Conservation (phyloP, 2,329 filamentous ascomycete genomes). For the Biscogniauxia sp. region DNA sequence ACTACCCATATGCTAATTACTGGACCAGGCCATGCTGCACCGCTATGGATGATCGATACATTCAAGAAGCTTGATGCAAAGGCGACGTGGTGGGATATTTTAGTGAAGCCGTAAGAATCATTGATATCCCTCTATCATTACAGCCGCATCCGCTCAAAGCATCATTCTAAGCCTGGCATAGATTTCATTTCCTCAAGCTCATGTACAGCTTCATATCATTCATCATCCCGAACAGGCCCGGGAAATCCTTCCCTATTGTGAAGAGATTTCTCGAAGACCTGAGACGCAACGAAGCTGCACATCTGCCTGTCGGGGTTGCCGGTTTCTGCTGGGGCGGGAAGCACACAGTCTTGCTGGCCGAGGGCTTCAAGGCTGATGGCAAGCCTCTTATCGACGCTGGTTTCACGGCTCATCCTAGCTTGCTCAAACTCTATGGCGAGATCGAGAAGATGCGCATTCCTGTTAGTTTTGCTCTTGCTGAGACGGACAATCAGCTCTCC, state of each 20-base stretch:
- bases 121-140: too few species aligned
- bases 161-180: neutral
- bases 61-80: constrained; percentile 25
- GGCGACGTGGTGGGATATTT: constrained; percentile 14
- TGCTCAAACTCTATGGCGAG: constrained; percentile 46
- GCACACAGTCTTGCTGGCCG: constrained; percentile 48
- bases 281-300: constrained; percentile 28
- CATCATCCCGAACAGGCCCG: constrained; percentile 29
- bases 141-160: too few species aligned
- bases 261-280: constrained; percentile 37
- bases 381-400: constrained; percentile 47
- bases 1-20: neutral
- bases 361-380: constrained; percentile 26
- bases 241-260: constrained; percentile 35
- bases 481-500: constrained; percentile 41
- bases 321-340: constrained; percentile 66
- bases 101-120: constrained; percentile 31
- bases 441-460: constrained; percentile 44
- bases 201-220: constrained; percentile 32
- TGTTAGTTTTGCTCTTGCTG: constrained; percentile 45
- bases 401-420: constrained; percentile 53
- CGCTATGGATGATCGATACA: constrained; percentile 30
- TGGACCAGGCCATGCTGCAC: constrained; percentile 22
- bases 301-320: constrained; percentile 45
- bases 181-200: constrained; percentile 21